A percentile compares a stretch with the other conserved stretches of the same genome.
phyloP scores from a whole-genome alignment of 2,329 filamentous ascomycete species.

The Talaromyces sp. region DNA sequence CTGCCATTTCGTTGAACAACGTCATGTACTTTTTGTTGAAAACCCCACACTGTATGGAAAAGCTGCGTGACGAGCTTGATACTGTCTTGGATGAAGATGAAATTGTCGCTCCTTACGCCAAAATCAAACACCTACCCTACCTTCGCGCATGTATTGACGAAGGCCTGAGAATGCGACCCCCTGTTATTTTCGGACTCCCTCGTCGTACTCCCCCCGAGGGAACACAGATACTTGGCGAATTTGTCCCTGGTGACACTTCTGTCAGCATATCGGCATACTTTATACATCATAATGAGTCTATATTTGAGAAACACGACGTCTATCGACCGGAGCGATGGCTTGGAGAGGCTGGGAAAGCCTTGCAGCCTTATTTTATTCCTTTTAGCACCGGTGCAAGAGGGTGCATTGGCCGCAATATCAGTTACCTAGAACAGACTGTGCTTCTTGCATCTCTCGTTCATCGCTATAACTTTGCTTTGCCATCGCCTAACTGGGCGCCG shows the following conservation, averaged over 20 bases:
- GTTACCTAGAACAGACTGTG: slow-evolving; percentile 37
- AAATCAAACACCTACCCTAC: slow-evolving; percentile 48
- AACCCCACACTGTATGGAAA: slow-evolving; percentile 15
- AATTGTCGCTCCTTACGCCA: slow-evolving; percentile 42
- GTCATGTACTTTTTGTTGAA: slow-evolving; percentile 47
- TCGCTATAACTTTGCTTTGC: too few species aligned
- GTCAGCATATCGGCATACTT: slow-evolving; percentile 40
- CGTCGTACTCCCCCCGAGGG: slow-evolving; percentile 45
- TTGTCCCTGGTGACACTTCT: slow-evolving; percentile 31
- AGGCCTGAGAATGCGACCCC: slow-evolving; percentile 42
- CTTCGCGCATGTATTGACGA: slow-evolving; percentile 51
- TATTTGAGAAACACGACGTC: slow-evolving; percentile 29
- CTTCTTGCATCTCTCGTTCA: not conserved
- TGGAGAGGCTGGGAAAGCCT: slow-evolving; percentile 27
- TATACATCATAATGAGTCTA: slow-evolving; percentile 28
- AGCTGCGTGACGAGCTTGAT: not conserved
- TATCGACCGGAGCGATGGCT: slow-evolving; percentile 39
- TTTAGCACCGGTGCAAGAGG: slow-evolving; percentile 33
- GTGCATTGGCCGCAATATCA: slow-evolving; percentile 36
- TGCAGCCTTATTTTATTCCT: slow-evolving; percentile 33
- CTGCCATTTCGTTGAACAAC: slow-evolving; percentile 47
- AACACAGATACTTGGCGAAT: slow-evolving; percentile 24
- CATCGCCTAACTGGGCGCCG: too few species aligned
- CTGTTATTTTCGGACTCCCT: slow-evolving; percentile 40
- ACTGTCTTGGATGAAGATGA: not conserved